Evolutionary conservation across 2,329 filamentous ascomycete genomes (phyloP), one percentile per base, ranked within the genome.

Genomic region (Hypoxylon sp.): DNA sequence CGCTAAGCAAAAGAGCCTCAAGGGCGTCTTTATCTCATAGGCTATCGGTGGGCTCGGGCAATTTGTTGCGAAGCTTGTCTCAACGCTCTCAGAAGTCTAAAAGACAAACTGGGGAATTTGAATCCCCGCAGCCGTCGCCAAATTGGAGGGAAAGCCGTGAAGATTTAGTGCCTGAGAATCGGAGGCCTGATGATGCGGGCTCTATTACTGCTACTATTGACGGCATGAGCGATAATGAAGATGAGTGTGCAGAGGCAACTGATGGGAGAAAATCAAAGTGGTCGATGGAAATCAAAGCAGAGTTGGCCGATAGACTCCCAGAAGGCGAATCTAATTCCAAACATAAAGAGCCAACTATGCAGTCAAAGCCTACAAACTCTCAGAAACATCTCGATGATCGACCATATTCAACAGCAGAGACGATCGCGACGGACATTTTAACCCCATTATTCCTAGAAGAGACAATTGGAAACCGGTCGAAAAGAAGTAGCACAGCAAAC

Each of bases 171-270:
- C 71, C 80, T 21, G 75, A 79, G 51, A 72, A 73, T 14, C 64
- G 71, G 45, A 76, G 68, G 36, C 36, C 76, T 51, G 80, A 82
- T 30, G 84, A 86, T 51, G 77, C 77, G 45, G 83, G 82, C 41
- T 90, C 89, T 0, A 72, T 90, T 30, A 85, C 83, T 28, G 89
- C 87, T 5, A 90, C 87, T 0, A 73, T 89, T 63, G 89, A 90
- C 65, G 81, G 82, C 6, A 79, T 86, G 67, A 87, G 84, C 71
- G 72, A 79, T 6, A 80, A 80, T 34, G 84, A 77, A 2, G 80
- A 80, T 23, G 77, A 76, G 13, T 79, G 78, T 6, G 60, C 49
- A 6, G 69, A 74, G 2, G 78, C 78, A 0, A 36, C 77, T 1
- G 49, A 62, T 5, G 68, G 69, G 1, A 72, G 55, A 14, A 73